These are phyloP conservation scores for Lagenaria siceraria DNA, from an alignment of 306 rosid genomes.

Conservation along the genomic window DNA sequence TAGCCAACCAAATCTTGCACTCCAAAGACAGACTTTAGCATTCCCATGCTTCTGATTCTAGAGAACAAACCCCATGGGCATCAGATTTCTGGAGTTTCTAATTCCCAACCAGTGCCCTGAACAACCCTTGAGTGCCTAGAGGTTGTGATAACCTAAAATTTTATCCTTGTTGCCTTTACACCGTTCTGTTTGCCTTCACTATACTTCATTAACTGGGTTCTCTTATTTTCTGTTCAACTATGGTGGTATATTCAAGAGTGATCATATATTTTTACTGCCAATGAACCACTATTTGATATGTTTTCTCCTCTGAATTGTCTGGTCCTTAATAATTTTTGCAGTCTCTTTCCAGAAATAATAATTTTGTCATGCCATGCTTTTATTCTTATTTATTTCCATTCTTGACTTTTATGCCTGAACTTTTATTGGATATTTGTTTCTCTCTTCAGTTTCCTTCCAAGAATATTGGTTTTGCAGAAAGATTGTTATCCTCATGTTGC, in stretches of 20 bases:
- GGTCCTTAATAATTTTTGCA: background rate
- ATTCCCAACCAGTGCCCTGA: too few species aligned
- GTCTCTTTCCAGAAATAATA: background rate
- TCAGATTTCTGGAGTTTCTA: too few species aligned
- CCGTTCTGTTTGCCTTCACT: background rate
- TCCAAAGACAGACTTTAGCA: too few species aligned
- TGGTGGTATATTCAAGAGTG: background rate
- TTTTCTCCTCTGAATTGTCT: background rate
- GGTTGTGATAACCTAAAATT: background rate
- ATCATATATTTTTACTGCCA: background rate
- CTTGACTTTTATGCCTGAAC: background rate
- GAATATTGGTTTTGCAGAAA: constrained; percentile 56
- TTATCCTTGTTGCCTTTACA: background rate
- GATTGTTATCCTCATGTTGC: constrained; percentile 62
- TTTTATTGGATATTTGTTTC: background rate
- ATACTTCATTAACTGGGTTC: background rate
- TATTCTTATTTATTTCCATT: background rate
- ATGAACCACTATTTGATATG: background rate
- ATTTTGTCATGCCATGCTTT: background rate
- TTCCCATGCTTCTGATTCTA: too few species aligned
- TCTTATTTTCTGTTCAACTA: background rate
- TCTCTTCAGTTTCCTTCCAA: constrained; percentile 45
- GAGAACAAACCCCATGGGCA: too few species aligned
- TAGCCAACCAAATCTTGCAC: too few species aligned
- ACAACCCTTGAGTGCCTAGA: background rate